Evolutionary conservation across 805 yeast genomes (phyloP).

Genomic region (Cyberlindnera samutprakarnensis): DNA sequence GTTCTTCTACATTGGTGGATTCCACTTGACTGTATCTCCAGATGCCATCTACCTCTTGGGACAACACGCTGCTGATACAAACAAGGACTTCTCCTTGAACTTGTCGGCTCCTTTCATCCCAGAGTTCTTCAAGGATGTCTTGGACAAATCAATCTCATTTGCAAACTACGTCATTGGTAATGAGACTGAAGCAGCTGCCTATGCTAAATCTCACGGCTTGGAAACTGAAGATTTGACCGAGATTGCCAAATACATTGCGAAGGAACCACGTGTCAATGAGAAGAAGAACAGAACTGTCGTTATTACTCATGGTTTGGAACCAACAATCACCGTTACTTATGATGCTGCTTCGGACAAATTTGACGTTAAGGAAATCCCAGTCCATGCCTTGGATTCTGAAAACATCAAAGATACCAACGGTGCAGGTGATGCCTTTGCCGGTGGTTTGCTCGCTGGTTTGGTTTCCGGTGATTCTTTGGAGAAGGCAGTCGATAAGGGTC

Average conservation of each 20-base stretch:
- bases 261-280: conserved; percentile 65
- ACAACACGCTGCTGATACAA: conserved; percentile 78
- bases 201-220: conserved; percentile 78
- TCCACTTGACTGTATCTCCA: conserved; percentile 96
- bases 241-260: conserved; percentile 78
- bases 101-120: conserved; percentile 96
- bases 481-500: conserved; percentile 72
- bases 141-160: conserved; percentile 75
- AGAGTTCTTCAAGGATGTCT: conserved; percentile 87
- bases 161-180: conserved; percentile 90
- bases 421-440: conserved; percentile 98
- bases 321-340: conserved; percentile 72
- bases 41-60: conserved; percentile 88
- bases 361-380: conserved; percentile 49
- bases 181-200: conserved; percentile 95
- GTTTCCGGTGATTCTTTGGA: conserved; percentile 63
- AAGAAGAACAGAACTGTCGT: conserved; percentile 75
- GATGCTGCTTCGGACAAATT: conserved; percentile 39
- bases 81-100: conserved; percentile 77
- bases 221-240: conserved; percentile 51
- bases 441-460: conserved; percentile 87
- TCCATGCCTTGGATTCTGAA: conserved; percentile 58
- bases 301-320: conserved; percentile 92
- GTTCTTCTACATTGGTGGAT: conserved; percentile 94
- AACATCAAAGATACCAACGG: conserved; percentile 92